Base-by-base conservation (phyloP, 202 grass and related monocot species). In the Panicum hallii region DNA sequence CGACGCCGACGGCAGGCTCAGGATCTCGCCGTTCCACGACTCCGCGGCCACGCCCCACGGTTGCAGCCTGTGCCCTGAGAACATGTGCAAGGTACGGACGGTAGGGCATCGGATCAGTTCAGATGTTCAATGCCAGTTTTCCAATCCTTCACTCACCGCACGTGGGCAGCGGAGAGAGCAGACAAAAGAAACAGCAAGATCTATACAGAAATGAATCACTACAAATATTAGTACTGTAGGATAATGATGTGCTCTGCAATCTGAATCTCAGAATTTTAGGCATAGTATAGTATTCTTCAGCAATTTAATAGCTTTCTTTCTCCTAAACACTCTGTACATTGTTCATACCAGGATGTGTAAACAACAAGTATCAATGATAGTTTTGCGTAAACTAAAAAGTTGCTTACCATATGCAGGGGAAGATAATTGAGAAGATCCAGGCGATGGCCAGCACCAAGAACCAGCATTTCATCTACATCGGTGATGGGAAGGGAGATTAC, bases 31-130 rank as follows among this genome's bases (percentile, higher is more conserved):
- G 63, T 94, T 83, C 88, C 91, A 94, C 38, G 82, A 90, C 61
- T 61, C 88, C 19, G 20, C 50, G 0, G 19, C 15, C 64, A 78
- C 48, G 67, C 82, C 79, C 32, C 94, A 97, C 61, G 91, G 87
- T 13, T 97, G 94, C 80, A 78, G n/a, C 70, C 87, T 94, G 74
- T 97, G 94, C 72, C 91, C 94, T 72, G 87, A 90, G 61, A 90
- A 97, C 71, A 97, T 97, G 94, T 97, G 94, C 94, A 97, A 97
- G 91, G 94, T 91, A 85, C 23, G 75, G 28, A 82, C 80, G 84
- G 14, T 70, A 87, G 38, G 89, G 70, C 72, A 74, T 3, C 60
- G 17, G 49, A 72, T 84, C 84, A 32, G 75, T 62, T 64, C 38
- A 53, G 36, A 7, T 34, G 36, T 75, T 84, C 43, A 52, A 32